Evolutionary conservation across 2,329 filamentous ascomycete species (phyloP), one percentile per base, ranked within the genome.

Genomic region (Apiospora aurea): DNA sequence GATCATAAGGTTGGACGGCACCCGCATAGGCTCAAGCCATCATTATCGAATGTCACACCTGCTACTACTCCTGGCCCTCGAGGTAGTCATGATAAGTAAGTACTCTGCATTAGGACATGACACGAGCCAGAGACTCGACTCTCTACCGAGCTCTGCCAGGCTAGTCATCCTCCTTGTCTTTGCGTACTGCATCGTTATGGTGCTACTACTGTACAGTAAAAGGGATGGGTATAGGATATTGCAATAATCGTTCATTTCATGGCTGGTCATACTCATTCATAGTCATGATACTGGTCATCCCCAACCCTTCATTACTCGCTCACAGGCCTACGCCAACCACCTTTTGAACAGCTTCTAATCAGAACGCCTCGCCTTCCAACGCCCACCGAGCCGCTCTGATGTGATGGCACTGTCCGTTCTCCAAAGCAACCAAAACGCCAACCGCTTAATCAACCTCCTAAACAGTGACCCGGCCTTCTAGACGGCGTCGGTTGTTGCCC

Each of bases 371-470:
- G 68, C 38, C 57, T 41, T 24, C 24, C 13, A 69, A 69, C 68
- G 68, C 68, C 68, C 8, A 8, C 47, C 53, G 46, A 41, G 29
- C 68, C 46, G 46, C 38, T 29, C 49, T 41, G 49, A 53, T 53
- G 38, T 41, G 49, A 53, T 53, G 38, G 47, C 49, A 38, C 68
- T 69, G 26, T 51, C 68, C 7, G 57, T 47, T 53, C 47, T 51
- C 68, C 34, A 69, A 69, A 69, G 68, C 68, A 69, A 41, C 68
- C 68, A 69, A 38, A 69, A 69, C 68, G 68, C 68, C 68, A 69
- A 10, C 68, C 38, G 47, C 68, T 41, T 43, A 53, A 69, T 57
- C 68, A 57, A 53, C 68, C 38, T 44, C 47, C 46, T 51, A 47
- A 57, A 38, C 68, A 69, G 68, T 57, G 49, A 57, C 38, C 47